Conservation (phyloP, 139 green algal genomes). For the Zygnema circumcarinatum region DNA sequence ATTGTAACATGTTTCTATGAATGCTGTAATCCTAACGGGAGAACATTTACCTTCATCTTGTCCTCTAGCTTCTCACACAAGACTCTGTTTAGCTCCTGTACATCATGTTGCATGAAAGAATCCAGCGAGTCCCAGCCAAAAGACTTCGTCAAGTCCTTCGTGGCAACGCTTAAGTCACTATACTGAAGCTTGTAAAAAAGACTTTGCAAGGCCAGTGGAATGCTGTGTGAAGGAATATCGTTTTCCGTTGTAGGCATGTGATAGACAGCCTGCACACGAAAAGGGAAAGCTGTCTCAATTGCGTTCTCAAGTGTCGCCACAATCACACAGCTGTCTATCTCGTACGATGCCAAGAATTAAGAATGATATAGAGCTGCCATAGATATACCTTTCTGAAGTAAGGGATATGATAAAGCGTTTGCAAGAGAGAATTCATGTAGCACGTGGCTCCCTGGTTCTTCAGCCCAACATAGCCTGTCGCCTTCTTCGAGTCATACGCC, state of each 20-base stretch:
- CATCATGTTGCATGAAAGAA: constrained; percentile 97
- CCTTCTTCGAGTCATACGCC: constrained; percentile 82
- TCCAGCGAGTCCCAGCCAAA: constrained; percentile 96
- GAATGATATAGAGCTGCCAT: too few species aligned
- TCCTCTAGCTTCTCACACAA: constrained; percentile 96
- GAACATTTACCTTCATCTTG: constrained; percentile 98
- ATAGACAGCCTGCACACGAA: constrained; percentile 85
- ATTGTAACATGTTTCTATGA: too few species aligned
- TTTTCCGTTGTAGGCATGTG: constrained; percentile 86
- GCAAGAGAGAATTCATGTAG: constrained; percentile 99
- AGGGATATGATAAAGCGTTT: constrained; percentile 94
- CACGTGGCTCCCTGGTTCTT: constrained; percentile 98
- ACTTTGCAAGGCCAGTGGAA: constrained; percentile 93
- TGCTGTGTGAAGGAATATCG: constrained; percentile 68
- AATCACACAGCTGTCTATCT: too few species aligned
- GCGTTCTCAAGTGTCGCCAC: not conserved
- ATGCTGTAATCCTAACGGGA: too few species aligned
- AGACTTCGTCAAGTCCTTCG: constrained; percentile 93
- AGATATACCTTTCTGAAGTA: constrained; percentile 76
- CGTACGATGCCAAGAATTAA: too few species aligned
- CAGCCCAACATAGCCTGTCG: constrained; percentile 92
- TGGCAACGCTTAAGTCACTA: constrained; percentile 75
- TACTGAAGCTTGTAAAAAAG: constrained; percentile 98
- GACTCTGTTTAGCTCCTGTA: constrained; percentile 96
- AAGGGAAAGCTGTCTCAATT: not conserved